Evolutionary conservation across 2,329 filamentous ascomycete genomes (phyloP), one percentile per base, ranked within the genome.

Genomic region (Colletotrichum karsti): DNA sequence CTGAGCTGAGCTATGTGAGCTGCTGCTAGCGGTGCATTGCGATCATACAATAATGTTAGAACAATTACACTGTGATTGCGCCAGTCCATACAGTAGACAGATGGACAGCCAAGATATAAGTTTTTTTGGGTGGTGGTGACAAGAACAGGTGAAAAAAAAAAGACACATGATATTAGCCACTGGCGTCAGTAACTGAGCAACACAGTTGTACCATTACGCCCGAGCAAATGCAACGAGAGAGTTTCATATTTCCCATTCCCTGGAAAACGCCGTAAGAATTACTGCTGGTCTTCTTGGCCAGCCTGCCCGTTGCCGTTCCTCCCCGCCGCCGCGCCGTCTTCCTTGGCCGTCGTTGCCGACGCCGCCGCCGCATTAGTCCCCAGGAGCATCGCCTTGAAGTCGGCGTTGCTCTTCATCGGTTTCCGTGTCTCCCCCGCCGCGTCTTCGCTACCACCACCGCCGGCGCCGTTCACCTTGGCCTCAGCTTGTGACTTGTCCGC

Each of bases 301-400:
- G 28, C 53, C 60, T 58, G 64, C 26, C 60, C 53, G n/a, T 64
- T 65, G 24, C 53, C 51, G 39, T 67, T 59, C 54, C 13, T 63
- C 44, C 30, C 46, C 44, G 10, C 53, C 44, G 22, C 46, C 44
- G 10, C 53, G 15, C 8, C 15, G 15, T 53, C 60, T 57, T 55
- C 60, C 46, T 48, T 51, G 53, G n/a, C n/a, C n/a, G n/a, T n/a
- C n/a, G n/a, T n/a, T n/a, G n/a, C n/a, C n/a, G n/a, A n/a, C n/a
- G n/a, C n/a, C n/a, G n/a, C n/a, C n/a, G 61, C 20, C 37, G 60
- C 56, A 51, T 54, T 63, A 41, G 54, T 51, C 22, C 68, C 72
- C 7, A 86, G 72, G 59, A 87, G 82, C 74, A 87, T 77, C n/a
- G 85, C 84, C 75, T 85, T 88, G 72, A 89, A 89, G 73, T 89